These are phyloP conservation scores for Aspergillus pseudonomiae DNA, from an alignment of 2,329 filamentous ascomycete species.

Conservation along the genomic window DNA sequence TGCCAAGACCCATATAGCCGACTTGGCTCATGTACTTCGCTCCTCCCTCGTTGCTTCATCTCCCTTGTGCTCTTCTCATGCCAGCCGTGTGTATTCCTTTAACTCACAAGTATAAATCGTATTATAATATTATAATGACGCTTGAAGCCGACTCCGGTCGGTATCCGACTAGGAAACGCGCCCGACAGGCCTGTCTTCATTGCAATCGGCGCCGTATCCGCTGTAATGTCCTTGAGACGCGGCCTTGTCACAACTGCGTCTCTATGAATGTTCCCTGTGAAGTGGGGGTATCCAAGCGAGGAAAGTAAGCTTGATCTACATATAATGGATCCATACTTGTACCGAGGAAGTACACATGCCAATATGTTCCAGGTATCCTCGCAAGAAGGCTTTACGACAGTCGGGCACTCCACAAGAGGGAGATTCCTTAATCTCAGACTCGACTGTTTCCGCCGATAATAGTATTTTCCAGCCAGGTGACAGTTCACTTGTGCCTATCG, in stretches of 20 bases:
- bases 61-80: not conserved
- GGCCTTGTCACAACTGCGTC: slow-evolving; percentile 49
- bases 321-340: not conserved
- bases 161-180: slow-evolving; percentile 28
- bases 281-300: slow-evolving; percentile 46
- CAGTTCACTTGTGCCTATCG: not conserved
- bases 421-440: not conserved
- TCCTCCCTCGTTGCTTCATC: slow-evolving; percentile 1
- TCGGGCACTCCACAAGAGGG: not conserved
- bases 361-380: slow-evolving; percentile 20
- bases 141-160: not conserved
- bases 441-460: not conserved
- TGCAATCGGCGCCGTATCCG: slow-evolving; percentile 51
- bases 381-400: slow-evolving; percentile 21
- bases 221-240: slow-evolving; percentile 50
- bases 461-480: not conserved
- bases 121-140: slow-evolving; percentile 2
- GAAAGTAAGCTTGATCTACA: slow-evolving; percentile 39
- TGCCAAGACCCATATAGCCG: slow-evolving; percentile 12
- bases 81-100: not conserved
- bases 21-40: slow-evolving; percentile 1
- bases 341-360: slow-evolving; percentile 1
- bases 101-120: not conserved
- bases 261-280: slow-evolving; percentile 43
- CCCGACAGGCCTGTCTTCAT: slow-evolving; percentile 47